Evolutionary conservation across 305 asterid genomes (phyloP).

Genomic region (Fraxinus velutina): DNA sequence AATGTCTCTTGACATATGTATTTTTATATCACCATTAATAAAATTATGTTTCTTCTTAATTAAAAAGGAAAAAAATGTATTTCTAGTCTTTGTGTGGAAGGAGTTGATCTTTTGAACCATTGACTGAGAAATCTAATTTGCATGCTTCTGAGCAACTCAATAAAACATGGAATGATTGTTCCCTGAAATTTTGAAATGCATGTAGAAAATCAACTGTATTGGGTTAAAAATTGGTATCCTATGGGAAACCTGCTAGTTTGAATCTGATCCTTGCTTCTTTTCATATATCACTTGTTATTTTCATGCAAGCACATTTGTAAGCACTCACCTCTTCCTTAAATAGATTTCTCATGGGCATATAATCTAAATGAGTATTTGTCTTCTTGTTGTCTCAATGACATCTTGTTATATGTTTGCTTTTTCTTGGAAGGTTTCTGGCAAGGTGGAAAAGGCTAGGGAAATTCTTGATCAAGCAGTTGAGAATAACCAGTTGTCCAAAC

Average conservation of each 20-base stretch:
- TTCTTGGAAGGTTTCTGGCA: conserved; percentile 72
- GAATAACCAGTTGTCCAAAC: conserved; percentile 67
- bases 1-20: not conserved
- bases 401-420: conserved; percentile 8
- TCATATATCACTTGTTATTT: not conserved
- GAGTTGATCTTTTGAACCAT: not conserved
- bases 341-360: conserved; percentile 13
- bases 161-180: not conserved
- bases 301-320: conserved; percentile 3
- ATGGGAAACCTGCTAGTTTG: not conserved
- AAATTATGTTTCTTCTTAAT: not conserved
- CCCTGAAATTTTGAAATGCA: not conserved
- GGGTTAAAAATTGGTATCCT: not conserved
- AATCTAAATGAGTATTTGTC: not conserved
- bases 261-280: not conserved
- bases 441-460: conserved; percentile 85
- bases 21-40: not conserved
- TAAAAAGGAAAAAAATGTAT: not conserved
- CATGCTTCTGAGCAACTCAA: conserved; percentile 5
- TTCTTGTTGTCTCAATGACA: conserved; percentile 4
- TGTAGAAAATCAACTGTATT: not conserved
- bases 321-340: not conserved
- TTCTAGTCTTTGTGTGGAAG: not conserved
- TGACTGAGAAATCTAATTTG: not conserved
- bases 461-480: conserved; percentile 83